phyloP scores from a whole-genome alignment of 208 protist genomes.

The Leishmania martiniquensis region DNA sequence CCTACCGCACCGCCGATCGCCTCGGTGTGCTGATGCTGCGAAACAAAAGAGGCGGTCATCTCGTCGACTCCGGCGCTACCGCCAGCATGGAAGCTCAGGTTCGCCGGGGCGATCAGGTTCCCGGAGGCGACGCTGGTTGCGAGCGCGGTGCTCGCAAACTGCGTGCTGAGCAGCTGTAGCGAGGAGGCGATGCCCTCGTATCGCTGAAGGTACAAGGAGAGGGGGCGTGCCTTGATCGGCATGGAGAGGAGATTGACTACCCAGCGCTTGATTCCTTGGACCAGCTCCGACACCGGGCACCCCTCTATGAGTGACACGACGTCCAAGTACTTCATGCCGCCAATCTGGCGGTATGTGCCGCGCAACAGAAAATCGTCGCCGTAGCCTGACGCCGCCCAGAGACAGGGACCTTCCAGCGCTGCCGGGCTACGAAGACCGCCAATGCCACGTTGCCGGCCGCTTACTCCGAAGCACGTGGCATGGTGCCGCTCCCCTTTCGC shows the following conservation, averaged over 20 bases:
- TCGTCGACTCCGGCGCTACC: slow-evolving; percentile 5
- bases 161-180: slow-evolving; percentile 35
- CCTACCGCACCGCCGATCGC: neutral
- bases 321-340: slow-evolving; percentile 64
- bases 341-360: slow-evolving; percentile 63
- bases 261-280: slow-evolving; percentile 46
- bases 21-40: neutral
- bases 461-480: neutral
- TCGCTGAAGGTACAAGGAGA: slow-evolving; percentile 63
- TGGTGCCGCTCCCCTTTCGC: neutral
- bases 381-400: slow-evolving; percentile 14
- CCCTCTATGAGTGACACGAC: slow-evolving; percentile 46
- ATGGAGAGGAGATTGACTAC: slow-evolving; percentile 46
- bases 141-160: slow-evolving; percentile 16
- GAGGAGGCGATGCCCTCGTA: slow-evolving; percentile 58
- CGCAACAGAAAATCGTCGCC: slow-evolving; percentile 40
- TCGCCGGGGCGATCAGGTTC: slow-evolving; percentile 18
- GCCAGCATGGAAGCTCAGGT: slow-evolving; percentile 31
- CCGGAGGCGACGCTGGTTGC: slow-evolving; percentile 19
- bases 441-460: neutral
- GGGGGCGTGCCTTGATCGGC: slow-evolving; percentile 60
- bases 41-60: slow-evolving; percentile 1
- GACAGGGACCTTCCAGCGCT: slow-evolving; percentile 2
- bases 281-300: slow-evolving; percentile 46
- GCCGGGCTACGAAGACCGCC: neutral